These are phyloP conservation scores for Crassisporium funariophilum DNA, from an alignment of 768 basidiomycete genomes.

Conservation along the genomic window DNA sequence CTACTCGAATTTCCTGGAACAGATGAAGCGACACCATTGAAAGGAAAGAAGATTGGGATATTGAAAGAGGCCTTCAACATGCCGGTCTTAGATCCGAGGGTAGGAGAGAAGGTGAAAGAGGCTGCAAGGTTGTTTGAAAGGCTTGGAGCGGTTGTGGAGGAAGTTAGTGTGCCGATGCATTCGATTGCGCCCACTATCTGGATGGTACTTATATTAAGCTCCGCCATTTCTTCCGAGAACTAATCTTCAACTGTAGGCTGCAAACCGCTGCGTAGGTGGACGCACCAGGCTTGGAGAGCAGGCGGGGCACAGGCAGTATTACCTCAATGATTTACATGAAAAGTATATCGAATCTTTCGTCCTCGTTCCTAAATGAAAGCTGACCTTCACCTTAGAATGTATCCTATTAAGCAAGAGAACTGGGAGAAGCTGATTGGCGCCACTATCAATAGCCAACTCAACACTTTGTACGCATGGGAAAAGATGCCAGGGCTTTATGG, in stretches of 20 bases:
- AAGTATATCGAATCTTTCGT: slow-evolving; percentile 8
- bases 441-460: slow-evolving; percentile 22
- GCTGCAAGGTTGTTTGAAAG: slow-evolving; percentile 35
- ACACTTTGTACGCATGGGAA: slow-evolving; percentile 21
- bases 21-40: slow-evolving; percentile 23
- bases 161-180: slow-evolving; percentile 43
- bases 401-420: slow-evolving; percentile 21
- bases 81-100: slow-evolving; percentile 33
- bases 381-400: slow-evolving; percentile 7
- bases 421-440: slow-evolving; percentile 24
- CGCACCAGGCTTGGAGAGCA: slow-evolving; percentile 19
- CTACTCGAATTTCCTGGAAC: slow-evolving; percentile 33
- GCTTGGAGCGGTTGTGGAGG: slow-evolving; percentile 41
- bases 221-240: background rate
- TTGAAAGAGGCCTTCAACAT: slow-evolving; percentile 40
- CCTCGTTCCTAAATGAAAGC: background rate
- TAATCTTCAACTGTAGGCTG: slow-evolving; percentile 3
- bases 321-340: slow-evolving; percentile 19
- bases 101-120: slow-evolving; percentile 32
- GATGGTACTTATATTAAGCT: slow-evolving; percentile 17
- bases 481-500: slow-evolving; percentile 18
- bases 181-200: slow-evolving; percentile 23
- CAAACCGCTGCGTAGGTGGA: slow-evolving; percentile 21
- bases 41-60: slow-evolving; percentile 41
- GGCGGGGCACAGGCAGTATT: slow-evolving; percentile 21